Evolutionary conservation across 176 grass and related monocot genomes (phyloP).

Genomic region (Lolium rigidum): DNA sequence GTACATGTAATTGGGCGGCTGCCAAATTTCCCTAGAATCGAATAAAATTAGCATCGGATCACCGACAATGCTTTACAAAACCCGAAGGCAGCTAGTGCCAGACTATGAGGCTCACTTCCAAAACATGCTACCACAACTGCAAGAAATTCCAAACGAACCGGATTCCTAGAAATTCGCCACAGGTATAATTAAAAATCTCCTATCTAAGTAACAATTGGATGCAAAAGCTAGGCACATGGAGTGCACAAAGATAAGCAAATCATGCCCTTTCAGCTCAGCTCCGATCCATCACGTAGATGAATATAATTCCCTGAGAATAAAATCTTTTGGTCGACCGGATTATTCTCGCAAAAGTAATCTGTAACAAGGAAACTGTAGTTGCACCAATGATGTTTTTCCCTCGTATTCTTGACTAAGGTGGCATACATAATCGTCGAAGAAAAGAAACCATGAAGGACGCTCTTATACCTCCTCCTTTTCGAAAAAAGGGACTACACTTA

Average conservation of each 20-base stretch:
- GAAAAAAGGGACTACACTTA: no score
- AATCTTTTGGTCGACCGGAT: not conserved
- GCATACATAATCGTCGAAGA: not conserved
- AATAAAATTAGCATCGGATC: constrained; percentile 20
- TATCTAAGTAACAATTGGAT: not conserved
- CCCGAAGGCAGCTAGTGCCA: not conserved
- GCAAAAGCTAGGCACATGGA: not conserved
- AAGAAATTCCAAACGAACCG: not conserved
- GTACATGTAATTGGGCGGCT: not conserved
- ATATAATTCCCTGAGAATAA: not conserved
- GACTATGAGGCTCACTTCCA: not conserved
- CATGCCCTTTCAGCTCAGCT: not conserved
- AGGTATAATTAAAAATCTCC: not conserved
- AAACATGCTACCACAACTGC: not conserved
- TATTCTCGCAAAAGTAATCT: not conserved
- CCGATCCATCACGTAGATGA: not conserved
- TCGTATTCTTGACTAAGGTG: not conserved
- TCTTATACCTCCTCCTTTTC: no score
- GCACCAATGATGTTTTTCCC: not conserved
- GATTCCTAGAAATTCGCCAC: not conserved
- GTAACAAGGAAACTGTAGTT: not conserved
- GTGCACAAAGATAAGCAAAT: not conserved
- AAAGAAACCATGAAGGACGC: not conserved
- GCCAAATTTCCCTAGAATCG: not conserved
- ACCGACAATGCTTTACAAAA: not conserved